phyloP scores from a whole-genome alignment of 257 asterid species.

The Fraxinus anomala region DNA sequence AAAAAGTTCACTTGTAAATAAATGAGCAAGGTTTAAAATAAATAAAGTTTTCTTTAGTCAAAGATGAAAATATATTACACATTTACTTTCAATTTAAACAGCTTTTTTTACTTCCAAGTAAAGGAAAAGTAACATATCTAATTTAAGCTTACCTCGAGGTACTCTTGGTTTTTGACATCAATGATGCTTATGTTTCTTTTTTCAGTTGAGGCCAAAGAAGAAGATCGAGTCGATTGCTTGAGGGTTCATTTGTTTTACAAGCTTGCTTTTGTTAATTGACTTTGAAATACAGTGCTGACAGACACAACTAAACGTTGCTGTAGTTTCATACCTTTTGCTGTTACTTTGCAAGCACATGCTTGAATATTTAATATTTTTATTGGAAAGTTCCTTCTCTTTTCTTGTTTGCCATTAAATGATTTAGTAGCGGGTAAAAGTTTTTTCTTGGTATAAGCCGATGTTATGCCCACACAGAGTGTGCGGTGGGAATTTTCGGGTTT shows the following conservation, averaged over 20 bases:
- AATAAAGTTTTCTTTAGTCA: not conserved
- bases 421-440: not conserved
- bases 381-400: not conserved
- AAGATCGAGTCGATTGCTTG: slow-evolving; percentile 49
- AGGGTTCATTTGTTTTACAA: not conserved
- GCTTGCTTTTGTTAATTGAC: slow-evolving; percentile 7
- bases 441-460: not conserved
- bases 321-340: not conserved
- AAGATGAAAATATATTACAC: not conserved
- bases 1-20: not conserved
- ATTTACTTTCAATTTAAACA: not conserved
- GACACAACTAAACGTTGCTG: not conserved
- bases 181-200: not conserved
- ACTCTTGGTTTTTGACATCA: not conserved
- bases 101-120: not conserved
- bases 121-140: not conserved
- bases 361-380: not conserved
- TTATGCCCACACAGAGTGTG: too few species aligned
- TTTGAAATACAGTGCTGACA: slow-evolving; percentile 7
- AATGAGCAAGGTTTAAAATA: not conserved
- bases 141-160: not conserved
- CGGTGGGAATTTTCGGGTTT: too few species aligned
- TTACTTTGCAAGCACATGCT: not conserved
- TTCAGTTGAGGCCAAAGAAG: slow-evolving; percentile 68
- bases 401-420: not conserved